phyloP scores from a whole-genome alignment of 495 filamentous ascomycete species.

The Xeromyces bisporus region DNA sequence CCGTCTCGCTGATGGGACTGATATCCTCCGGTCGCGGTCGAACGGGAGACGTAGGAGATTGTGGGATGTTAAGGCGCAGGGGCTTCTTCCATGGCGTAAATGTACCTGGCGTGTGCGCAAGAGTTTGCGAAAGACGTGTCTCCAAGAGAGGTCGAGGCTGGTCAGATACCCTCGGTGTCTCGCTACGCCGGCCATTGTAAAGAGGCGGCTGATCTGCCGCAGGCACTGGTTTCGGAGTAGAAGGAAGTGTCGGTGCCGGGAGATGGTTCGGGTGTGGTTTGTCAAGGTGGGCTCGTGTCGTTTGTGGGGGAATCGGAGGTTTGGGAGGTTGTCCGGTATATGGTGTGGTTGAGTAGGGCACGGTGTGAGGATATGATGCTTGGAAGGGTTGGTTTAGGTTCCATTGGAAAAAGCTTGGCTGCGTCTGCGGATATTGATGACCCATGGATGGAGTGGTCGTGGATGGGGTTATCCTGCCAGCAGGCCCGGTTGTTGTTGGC shows the following conservation, averaged over 20 bases:
- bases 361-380: slow-evolving; percentile 7
- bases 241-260: slow-evolving; percentile 10
- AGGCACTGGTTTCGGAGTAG: slow-evolving; percentile 14
- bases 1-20: slow-evolving; percentile 36
- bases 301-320: neutral
- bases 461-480: slow-evolving; percentile 8
- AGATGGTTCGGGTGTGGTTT: neutral
- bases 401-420: slow-evolving; percentile 28
- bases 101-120: slow-evolving; percentile 28
- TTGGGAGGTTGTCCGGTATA: slow-evolving; percentile 7
- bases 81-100: slow-evolving; percentile 34
- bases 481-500: slow-evolving; percentile 2
- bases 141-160: slow-evolving; percentile 11
- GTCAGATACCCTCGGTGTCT: slow-evolving; percentile 15
- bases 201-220: slow-evolving; percentile 11
- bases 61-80: slow-evolving; percentile 20
- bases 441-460: slow-evolving; percentile 3
- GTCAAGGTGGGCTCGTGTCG: slow-evolving; percentile 1
- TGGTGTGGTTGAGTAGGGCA: slow-evolving; percentile 4
- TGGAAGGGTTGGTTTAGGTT: slow-evolving; percentile 21
- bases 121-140: slow-evolving; percentile 16
- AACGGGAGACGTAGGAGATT: slow-evolving; percentile 28
- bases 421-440: slow-evolving; percentile 11
- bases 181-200: slow-evolving; percentile 10
- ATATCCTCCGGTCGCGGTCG: slow-evolving; percentile 32